Conservation (phyloP, 1,284 basidiomycete species). For the Somion occarium region DNA sequence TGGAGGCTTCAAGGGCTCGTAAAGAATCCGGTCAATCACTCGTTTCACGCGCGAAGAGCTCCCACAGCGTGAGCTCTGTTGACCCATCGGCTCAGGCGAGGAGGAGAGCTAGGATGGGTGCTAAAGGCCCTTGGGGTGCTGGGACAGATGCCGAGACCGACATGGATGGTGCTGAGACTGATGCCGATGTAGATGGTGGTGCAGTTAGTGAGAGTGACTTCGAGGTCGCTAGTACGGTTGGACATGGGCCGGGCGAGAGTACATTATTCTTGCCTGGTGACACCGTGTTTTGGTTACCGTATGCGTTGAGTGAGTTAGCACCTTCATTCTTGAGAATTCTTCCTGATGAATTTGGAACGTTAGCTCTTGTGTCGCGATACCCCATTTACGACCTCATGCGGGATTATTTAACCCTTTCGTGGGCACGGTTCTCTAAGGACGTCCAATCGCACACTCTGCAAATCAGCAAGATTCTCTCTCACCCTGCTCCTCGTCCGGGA, state of each 20-base stretch:
- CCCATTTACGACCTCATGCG: constrained; percentile 92
- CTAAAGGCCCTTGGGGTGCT: constrained; percentile 63
- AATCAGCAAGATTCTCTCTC: constrained; percentile 79
- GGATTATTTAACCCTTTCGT: constrained; percentile 88
- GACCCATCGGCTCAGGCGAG: constrained; percentile 55
- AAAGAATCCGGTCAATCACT: constrained; percentile 76
- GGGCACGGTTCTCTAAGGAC: constrained; percentile 91
- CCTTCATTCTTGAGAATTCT: constrained; percentile 18
- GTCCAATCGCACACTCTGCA: constrained; percentile 84
- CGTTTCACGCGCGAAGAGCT: constrained; percentile 58
- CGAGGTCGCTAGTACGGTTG: constrained; percentile 67
- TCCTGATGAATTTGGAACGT: constrained; percentile 2
- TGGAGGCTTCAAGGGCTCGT: constrained; percentile 70
- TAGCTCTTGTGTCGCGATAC: constrained; percentile 83
- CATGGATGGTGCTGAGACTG: constrained; percentile 64
- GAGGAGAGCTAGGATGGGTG: constrained; percentile 47
- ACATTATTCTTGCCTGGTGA: constrained; percentile 82
- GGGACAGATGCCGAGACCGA: constrained; percentile 57
- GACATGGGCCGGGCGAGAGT: constrained; percentile 76
- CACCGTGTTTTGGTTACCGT: constrained; percentile 91
- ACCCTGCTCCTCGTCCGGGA: constrained; percentile 82
- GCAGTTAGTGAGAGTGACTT: constrained; percentile 80
- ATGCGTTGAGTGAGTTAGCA: constrained; percentile 72
- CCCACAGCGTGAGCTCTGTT: constrained; percentile 42
- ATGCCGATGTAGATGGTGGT: constrained; percentile 50